These are phyloP conservation scores for Chionographis japonica DNA, from an alignment of 106 monocot species.

Conservation along the genomic window DNA sequence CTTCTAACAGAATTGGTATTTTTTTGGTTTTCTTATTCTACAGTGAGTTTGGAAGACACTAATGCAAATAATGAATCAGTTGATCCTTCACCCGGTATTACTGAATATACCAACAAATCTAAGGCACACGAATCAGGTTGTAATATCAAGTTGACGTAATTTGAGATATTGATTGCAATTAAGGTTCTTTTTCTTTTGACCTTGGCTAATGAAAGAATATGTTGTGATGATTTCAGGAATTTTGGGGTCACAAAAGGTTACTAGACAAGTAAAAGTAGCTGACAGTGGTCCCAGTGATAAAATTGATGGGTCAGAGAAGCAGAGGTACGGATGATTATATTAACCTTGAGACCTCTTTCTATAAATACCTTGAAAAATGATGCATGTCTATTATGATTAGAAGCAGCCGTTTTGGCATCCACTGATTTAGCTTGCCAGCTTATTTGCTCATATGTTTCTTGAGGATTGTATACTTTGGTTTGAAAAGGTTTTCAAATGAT, in stretches of 20 bases:
- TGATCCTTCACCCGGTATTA: conserved; percentile 1
- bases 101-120: conserved; percentile 4
- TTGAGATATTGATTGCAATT: not conserved
- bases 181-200: not conserved
- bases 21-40: not conserved
- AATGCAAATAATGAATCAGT: conserved; percentile 8
- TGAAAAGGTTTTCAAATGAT: too few relatives aligned
- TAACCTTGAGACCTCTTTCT: not conserved
- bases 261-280: not conserved
- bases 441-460: too few relatives aligned
- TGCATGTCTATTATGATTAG: not conserved
- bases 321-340: conserved; percentile 37
- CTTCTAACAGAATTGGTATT: not conserved
- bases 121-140: conserved; percentile 18
- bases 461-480: too few relatives aligned
- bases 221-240: conserved; percentile 27
- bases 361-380: not conserved
- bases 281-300: conserved; percentile 13
- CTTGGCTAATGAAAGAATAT: not conserved
- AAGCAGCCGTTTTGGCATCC: too few relatives aligned
- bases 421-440: too few relatives aligned
- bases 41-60: conserved; percentile 17
- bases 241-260: not conserved
- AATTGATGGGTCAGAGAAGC: conserved; percentile 52
- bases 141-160: not conserved